These are phyloP conservation scores for Eimeria zaria DNA, from an alignment of 169 alveolate species.

Conservation along the genomic window DNA sequence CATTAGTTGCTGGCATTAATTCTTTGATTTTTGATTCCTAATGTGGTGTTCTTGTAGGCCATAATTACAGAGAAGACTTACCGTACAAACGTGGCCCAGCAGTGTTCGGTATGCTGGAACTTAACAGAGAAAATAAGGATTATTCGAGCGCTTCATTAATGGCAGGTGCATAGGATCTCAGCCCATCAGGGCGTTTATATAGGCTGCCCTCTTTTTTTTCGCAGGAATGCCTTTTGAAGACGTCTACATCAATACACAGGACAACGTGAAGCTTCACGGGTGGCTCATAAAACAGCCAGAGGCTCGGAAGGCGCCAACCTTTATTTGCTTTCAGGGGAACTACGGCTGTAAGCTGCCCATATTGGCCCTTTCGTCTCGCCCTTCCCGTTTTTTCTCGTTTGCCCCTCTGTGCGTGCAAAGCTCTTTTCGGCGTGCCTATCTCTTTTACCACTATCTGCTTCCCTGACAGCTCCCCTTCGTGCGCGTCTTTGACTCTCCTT, in stretches of 20 bases:
- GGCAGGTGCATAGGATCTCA: not conserved
- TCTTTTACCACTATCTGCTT: not conserved
- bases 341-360: not conserved
- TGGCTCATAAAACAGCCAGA: conserved; percentile 30
- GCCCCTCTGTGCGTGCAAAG: not conserved
- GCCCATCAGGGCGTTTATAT: not conserved
- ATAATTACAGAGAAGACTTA: not conserved
- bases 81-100: not conserved
- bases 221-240: conserved; percentile 55
- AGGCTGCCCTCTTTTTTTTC: not conserved
- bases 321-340: conserved; percentile 82
- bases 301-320: conserved; percentile 65
- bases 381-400: not conserved
- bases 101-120: not conserved
- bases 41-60: not conserved
- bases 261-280: conserved; percentile 43
- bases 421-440: not conserved
- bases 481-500: not conserved
- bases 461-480: not conserved
- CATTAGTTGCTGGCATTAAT: not conserved
- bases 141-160: not conserved
- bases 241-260: conserved; percentile 16
- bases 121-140: not conserved
- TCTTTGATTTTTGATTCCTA: not conserved
- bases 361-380: not conserved